phyloP scores from a whole-genome alignment of 306 rosid species.

The Malus sieversii region DNA sequence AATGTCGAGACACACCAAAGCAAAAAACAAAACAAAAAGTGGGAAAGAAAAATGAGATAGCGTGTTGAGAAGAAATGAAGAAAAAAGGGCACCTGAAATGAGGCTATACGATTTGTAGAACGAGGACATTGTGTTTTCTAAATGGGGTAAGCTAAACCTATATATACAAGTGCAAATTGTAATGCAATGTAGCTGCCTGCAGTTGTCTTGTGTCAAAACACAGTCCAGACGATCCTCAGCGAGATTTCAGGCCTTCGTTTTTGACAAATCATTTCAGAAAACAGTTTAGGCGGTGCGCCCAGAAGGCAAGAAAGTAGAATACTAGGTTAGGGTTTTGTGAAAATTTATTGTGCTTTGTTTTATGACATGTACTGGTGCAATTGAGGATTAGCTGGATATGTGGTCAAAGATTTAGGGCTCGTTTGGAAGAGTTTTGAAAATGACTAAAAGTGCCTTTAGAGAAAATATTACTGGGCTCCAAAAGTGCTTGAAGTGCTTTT shows the following conservation, averaged over 20 bases:
- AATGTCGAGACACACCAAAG: background rate
- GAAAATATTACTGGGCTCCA: no score
- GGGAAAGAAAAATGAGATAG: background rate
- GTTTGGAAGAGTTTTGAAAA: no score
- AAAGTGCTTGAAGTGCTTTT: no score
- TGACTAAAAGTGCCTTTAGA: no score
- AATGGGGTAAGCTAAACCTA: slow-evolving; percentile 12
- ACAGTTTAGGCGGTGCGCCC: background rate
- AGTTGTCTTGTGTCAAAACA: background rate
- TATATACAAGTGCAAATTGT: slow-evolving; percentile 1
- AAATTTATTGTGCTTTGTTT: background rate
- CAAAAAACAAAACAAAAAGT: background rate
- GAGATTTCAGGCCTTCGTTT: slow-evolving; percentile 32
- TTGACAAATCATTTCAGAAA: background rate
- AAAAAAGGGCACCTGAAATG: slow-evolving; percentile 10
- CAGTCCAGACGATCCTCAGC: slow-evolving; percentile 16
- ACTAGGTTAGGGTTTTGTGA: background rate
- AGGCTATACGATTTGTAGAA: slow-evolving; percentile 23
- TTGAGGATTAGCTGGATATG: background rate
- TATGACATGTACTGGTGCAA: background rate
- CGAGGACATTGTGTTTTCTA: slow-evolving; percentile 24
- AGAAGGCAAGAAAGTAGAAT: background rate
- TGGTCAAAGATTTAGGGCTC: background rate
- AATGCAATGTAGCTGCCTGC: slow-evolving; percentile 10
- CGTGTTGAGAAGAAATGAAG: slow-evolving; percentile 8